Evolutionary conservation across 2,329 filamentous ascomycete genomes (phyloP), one percentile per base, ranked within the genome.

Genomic region (Aureobasidium musti): DNA sequence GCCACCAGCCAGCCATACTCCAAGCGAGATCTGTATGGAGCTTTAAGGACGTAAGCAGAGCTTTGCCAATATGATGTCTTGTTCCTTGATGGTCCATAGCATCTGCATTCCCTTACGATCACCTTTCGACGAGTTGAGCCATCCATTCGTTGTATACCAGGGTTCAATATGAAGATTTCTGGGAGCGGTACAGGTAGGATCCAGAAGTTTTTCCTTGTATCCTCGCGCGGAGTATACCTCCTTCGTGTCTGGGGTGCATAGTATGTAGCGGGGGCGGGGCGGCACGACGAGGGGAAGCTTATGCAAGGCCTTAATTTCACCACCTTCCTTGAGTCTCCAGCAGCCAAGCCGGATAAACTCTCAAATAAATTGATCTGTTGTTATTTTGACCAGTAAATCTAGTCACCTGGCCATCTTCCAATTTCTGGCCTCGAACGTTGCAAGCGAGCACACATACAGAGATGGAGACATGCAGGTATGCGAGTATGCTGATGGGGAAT

Each of bases 271-370:
- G 54, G 54, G 54, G 54, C 54, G 54, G 23, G 19, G 6, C 54
- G 54, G 23, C 26, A 61, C n/a, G n/a, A 61, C 57, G 57, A 61
- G 57, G 57, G 57, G 57, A 61, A 61, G 57, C 57, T 49, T 61
- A 61, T 61, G 57, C 41, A 50, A 49, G 57, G 43, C 41, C 57
- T 61, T 61, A 47, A 61, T 61, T 26, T 19, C 21, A 61, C 57
- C 14, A 61, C 43, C 43, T 35, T 28, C 28, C 5, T 28, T 37
- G 43, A 43, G n/a, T 26, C 37, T 45, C 26, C 33, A 8, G 37
- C 53, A 59, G 39, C 54, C 54, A 26, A 59, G 21, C 30, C 57
- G 57, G 57, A 28, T 49, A 61, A 61, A 61, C 39, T 21, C 33
- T 61, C 57, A 43, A 61, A 61, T 61, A 61, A 14, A 61, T 61